These are phyloP conservation scores for Fusarium chaquense DNA, from an alignment of 2,329 filamentous ascomycete species.

Conservation along the genomic window DNA sequence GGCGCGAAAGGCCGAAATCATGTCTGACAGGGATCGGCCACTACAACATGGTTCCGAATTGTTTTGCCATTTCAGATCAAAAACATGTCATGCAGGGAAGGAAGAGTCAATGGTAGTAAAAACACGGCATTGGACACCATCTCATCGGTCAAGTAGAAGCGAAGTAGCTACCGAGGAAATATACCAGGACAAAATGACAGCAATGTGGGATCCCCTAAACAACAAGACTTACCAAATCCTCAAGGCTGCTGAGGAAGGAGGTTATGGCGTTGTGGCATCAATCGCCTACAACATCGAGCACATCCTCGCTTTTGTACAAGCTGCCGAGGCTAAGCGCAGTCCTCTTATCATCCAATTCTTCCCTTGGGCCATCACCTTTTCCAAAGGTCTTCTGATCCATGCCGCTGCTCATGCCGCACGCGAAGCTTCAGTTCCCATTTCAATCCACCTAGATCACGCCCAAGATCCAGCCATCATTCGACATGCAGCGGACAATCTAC, in stretches of 20 bases:
- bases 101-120: neutral
- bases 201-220: accelerated
- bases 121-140: neutral
- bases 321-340: slow-evolving; percentile 72
- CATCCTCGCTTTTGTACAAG: slow-evolving; percentile 74
- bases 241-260: slow-evolving; percentile 25
- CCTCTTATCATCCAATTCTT: slow-evolving; percentile 79
- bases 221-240: neutral
- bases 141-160: neutral
- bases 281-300: slow-evolving; percentile 75
- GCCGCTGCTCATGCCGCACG: slow-evolving; percentile 66
- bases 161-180: too few relatives aligned
- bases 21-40: neutral
- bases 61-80: neutral
- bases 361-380: slow-evolving; percentile 77
- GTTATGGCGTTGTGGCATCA: slow-evolving; percentile 64
- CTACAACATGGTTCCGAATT: neutral
- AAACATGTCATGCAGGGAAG: neutral
- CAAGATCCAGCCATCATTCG: slow-evolving; percentile 71
- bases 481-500: slow-evolving; percentile 58
- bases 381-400: slow-evolving; percentile 63
- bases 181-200: neutral
- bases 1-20: neutral
- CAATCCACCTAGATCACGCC: slow-evolving; percentile 75
- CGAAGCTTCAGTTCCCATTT: slow-evolving; percentile 67